A percentile compares a stretch with the other conserved stretches of the same genome.
phyloP scores from a whole-genome alignment of 345 rosid genomes.

The Sonneratia caseolaris region DNA sequence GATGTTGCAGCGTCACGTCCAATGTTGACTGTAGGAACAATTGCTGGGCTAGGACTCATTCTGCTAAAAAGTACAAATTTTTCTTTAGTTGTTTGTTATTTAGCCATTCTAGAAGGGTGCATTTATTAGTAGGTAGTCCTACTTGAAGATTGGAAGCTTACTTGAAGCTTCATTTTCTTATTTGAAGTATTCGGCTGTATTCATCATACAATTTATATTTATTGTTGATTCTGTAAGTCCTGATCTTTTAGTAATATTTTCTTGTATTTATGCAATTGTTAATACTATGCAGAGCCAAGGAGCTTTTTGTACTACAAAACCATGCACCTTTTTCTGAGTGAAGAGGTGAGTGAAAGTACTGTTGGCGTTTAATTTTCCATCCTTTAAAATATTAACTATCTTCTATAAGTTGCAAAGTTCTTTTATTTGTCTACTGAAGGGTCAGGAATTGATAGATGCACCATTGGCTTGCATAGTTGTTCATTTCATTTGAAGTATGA shows the following conservation, averaged over 20 bases:
- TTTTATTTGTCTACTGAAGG: neutral
- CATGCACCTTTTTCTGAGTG: conserved; percentile 47
- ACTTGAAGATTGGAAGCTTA: neutral
- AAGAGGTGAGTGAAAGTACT: conserved; percentile 46
- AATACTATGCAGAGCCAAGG: conserved; percentile 56
- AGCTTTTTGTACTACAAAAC: conserved; percentile 60
- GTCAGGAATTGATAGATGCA: neutral
- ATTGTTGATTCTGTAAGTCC: neutral
- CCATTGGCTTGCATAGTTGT: neutral
- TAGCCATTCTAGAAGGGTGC: neutral
- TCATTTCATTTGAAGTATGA: neutral
- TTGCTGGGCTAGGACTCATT: conserved; percentile 48
- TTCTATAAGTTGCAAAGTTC: neutral
- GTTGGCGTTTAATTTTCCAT: neutral
- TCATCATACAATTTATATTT: neutral
- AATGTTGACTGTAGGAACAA: conserved; percentile 37
- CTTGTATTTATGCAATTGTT: neutral
- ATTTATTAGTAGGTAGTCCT: neutral
- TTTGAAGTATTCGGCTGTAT: neutral
- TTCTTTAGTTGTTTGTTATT: neutral
- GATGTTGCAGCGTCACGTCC: conserved; percentile 59
- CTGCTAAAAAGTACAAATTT: conserved; percentile 44
- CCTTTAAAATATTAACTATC: neutral
- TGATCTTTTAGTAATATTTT: neutral
- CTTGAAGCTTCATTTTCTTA: neutral